phyloP scores from a whole-genome alignment of 768 basidiomycete genomes.

The Crassisporium funariophilum region DNA sequence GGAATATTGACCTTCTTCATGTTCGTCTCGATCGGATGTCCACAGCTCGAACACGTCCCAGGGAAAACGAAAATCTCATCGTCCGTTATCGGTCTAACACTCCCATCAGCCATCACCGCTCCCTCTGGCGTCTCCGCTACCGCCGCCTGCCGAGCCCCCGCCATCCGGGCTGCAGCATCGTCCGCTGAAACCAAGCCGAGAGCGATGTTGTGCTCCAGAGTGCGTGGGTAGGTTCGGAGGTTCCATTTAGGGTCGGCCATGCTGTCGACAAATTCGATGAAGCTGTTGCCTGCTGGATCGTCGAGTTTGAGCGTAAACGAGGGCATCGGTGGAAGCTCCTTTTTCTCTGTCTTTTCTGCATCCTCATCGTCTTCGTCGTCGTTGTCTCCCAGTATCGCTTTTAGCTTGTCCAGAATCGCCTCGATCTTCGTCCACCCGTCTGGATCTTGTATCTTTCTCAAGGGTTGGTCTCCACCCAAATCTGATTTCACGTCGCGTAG shows the following conservation, averaged over 20 bases:
- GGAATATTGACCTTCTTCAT: slow-evolving; percentile 98
- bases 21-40: slow-evolving; percentile 76
- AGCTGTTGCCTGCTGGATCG: slow-evolving; percentile 96
- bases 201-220: slow-evolving; percentile 75
- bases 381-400: slow-evolving; percentile 62
- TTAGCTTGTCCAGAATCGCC: slow-evolving; percentile 65
- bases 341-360: slow-evolving; percentile 31
- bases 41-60: slow-evolving; percentile 87
- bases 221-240: slow-evolving; percentile 78
- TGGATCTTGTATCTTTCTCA: slow-evolving; percentile 80
- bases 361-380: slow-evolving; percentile 52
- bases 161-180: slow-evolving; percentile 28
- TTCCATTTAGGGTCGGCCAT: slow-evolving; percentile 95
- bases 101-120: slow-evolving; percentile 18
- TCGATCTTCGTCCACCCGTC: slow-evolving; percentile 75
- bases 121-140: slow-evolving; percentile 15
- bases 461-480: slow-evolving; percentile 77
- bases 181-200: slow-evolving; percentile 70
- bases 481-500: slow-evolving; percentile 82
- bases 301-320: slow-evolving; percentile 85
- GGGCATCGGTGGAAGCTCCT: slow-evolving; percentile 54
- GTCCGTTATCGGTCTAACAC: slow-evolving; percentile 45
- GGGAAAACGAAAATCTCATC: slow-evolving; percentile 92
- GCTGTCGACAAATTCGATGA: slow-evolving; percentile 85
- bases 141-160: slow-evolving; percentile 5